Conservation (phyloP, 805 yeast genomes). For the Metschnikowia colocasiae region DNA sequence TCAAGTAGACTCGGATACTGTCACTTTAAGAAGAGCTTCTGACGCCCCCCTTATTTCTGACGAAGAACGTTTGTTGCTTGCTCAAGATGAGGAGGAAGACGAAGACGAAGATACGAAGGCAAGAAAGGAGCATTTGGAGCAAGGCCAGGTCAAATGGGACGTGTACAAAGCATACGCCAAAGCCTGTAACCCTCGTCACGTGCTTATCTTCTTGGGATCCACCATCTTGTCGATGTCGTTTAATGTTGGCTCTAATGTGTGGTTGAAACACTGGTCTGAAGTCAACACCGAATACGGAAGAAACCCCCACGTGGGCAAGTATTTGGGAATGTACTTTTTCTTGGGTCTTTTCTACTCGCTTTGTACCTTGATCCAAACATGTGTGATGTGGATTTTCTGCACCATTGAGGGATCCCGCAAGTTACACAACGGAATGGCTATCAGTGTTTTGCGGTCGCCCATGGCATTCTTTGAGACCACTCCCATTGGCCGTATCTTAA, state of each 20-base stretch:
- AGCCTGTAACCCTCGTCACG: slow-evolving; percentile 76
- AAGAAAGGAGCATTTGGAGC: slow-evolving; percentile 77
- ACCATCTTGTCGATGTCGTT: slow-evolving; percentile 57
- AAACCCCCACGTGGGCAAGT: slow-evolving; percentile 70
- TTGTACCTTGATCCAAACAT: slow-evolving; percentile 59
- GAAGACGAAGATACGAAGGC: slow-evolving; percentile 39
- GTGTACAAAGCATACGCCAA: slow-evolving; percentile 80
- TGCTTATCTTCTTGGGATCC: slow-evolving; percentile 51
- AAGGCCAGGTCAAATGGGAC: slow-evolving; percentile 88
- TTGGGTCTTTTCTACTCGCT: slow-evolving; percentile 69
- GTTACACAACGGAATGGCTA: slow-evolving; percentile 74
- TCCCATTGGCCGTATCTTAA: slow-evolving; percentile 87
- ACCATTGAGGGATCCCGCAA: slow-evolving; percentile 77
- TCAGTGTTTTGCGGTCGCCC: slow-evolving; percentile 74
- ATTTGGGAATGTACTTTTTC: slow-evolving; percentile 69
- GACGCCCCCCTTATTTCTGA: slow-evolving; percentile 41
- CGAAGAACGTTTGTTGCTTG: slow-evolving; percentile 29
- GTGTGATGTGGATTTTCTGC: slow-evolving; percentile 74
- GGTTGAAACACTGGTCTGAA: slow-evolving; percentile 99
- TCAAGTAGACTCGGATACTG: slow-evolving; percentile 27
- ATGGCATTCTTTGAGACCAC: slow-evolving; percentile 96
- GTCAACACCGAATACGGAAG: slow-evolving; percentile 63
- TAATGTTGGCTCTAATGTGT: slow-evolving; percentile 70
- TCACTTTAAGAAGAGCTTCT: slow-evolving; percentile 60
- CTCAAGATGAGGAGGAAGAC: slow-evolving; percentile 36